A percentile compares a stretch with the other conserved stretches of the same genome.
Conservation (phyloP, 1,139 yeast species). For the Diutina mesorugosa region DNA sequence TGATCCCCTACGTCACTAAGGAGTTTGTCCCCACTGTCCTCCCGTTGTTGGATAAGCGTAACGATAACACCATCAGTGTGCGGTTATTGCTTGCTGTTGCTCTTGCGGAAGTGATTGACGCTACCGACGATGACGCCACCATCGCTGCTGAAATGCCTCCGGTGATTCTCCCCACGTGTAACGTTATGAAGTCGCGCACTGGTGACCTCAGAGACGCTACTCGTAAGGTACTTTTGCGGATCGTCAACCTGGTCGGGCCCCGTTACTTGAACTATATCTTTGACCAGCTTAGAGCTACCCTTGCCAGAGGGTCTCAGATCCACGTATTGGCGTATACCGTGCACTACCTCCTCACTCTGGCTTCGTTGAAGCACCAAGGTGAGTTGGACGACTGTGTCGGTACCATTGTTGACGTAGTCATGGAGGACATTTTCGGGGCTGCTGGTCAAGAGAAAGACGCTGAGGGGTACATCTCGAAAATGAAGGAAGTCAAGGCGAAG, state of each 20-base stretch:
- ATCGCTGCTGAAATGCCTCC: neutral
- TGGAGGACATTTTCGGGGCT: slow-evolving; percentile 90
- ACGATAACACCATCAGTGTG: neutral
- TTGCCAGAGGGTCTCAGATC: slow-evolving; percentile 83
- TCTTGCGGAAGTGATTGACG: neutral
- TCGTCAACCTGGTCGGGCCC: slow-evolving; percentile 58
- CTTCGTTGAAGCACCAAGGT: slow-evolving; percentile 45
- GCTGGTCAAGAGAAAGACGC: slow-evolving; percentile 94
- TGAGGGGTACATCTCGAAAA: slow-evolving; percentile 75
- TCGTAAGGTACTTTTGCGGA: slow-evolving; percentile 61
- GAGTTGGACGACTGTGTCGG: slow-evolving; percentile 62
- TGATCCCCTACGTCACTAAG: neutral
- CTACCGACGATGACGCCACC: neutral
- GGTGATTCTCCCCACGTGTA: neutral
- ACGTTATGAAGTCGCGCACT: slow-evolving; percentile 47
- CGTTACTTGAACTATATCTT: slow-evolving; percentile 61
- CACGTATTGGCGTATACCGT: slow-evolving; percentile 87
- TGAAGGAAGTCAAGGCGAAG: slow-evolving; percentile 84
- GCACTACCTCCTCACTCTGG: slow-evolving; percentile 44
- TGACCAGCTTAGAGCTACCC: slow-evolving; percentile 65
- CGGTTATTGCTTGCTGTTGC: neutral
- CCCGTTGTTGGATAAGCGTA: neutral
- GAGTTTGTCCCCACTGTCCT: neutral
- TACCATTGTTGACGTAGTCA: slow-evolving; percentile 55
- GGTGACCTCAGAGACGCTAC: slow-evolving; percentile 85